A percentile compares a stretch with the other conserved stretches of the same genome.
phyloP scores from a whole-genome alignment of 805 yeast species.

The Metschnikowia anglica region DNA sequence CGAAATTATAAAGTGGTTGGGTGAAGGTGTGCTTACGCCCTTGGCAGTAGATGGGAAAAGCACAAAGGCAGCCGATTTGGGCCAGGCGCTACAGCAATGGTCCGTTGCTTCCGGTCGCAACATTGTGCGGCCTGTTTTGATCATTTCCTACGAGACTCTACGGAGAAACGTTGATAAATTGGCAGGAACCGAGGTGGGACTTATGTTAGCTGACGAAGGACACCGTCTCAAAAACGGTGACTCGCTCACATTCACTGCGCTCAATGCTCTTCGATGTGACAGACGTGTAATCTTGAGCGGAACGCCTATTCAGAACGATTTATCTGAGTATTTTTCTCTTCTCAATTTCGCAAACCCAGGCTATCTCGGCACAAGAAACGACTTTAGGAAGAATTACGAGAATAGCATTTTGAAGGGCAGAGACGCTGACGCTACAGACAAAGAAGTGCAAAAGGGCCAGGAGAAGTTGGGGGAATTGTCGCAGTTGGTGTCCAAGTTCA shows the following conservation, averaged over 20 bases:
- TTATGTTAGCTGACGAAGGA: conserved; percentile 56
- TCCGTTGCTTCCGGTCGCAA: conserved; percentile 83
- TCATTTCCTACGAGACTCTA: conserved; percentile 90
- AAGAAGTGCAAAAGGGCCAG: conserved; percentile 70
- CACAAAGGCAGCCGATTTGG: conserved; percentile 67
- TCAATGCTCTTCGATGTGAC: conserved; percentile 78
- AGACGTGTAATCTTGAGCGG: conserved; percentile 93
- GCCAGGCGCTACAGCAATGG: conserved; percentile 74
- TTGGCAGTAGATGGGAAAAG: conserved; percentile 90
- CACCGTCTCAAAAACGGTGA: conserved; percentile 66
- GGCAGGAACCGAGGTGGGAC: conserved; percentile 76
- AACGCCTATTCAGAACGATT: conserved; percentile 94
- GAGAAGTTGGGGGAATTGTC: conserved; percentile 67
- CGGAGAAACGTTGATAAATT: conserved; percentile 79
- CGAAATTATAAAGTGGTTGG: conserved; percentile 92
- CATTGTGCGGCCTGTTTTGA: conserved; percentile 88
- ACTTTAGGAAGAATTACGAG: conserved; percentile 85
- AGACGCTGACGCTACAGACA: conserved; percentile 85
- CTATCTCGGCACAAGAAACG: conserved; percentile 75
- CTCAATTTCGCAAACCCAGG: conserved; percentile 95
- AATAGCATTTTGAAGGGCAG: conserved; percentile 77
- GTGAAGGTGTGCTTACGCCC: conserved; percentile 85
- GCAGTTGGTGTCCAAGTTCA: conserved; percentile 78
- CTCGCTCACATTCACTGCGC: conserved; percentile 83
- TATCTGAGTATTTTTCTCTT: conserved; percentile 89